phyloP scores from a whole-genome alignment of 805 yeast genomes.

The Candida orba region DNA sequence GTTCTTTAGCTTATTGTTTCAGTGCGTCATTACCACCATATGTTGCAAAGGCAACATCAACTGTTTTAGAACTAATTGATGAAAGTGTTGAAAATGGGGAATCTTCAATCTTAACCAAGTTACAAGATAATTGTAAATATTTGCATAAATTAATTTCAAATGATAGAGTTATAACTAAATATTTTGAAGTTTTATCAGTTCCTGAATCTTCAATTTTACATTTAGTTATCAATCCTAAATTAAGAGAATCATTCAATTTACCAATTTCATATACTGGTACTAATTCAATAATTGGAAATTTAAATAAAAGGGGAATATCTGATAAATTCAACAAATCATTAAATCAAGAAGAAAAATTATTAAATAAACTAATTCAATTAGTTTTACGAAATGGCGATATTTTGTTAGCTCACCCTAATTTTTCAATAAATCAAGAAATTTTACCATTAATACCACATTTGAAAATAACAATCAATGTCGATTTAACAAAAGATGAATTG shows the following conservation, averaged over 20 bases:
- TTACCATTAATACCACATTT: conserved; percentile 62
- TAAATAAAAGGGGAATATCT: conserved; percentile 26
- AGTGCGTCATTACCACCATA: conserved; percentile 94
- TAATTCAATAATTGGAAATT: conserved; percentile 19
- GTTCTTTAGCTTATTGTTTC: conserved; percentile 84
- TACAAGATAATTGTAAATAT: conserved; percentile 34
- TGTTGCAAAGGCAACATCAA: conserved; percentile 60
- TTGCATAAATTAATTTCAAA: conserved; percentile 36
- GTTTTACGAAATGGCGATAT: conserved; percentile 42
- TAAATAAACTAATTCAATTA: conserved; percentile 60
- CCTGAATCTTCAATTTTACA: conserved; percentile 63
- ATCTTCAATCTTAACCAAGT: conserved; percentile 26
- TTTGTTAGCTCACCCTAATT: conserved; percentile 57
- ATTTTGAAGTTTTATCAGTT: conserved; percentile 47
- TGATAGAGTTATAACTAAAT: conserved; percentile 29
- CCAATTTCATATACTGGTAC: conserved; percentile 32
- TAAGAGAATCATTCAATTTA: conserved; percentile 36
- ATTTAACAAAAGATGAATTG: conserved; percentile 39
- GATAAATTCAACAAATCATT: conserved; percentile 28
- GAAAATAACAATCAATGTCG: conserved; percentile 42
- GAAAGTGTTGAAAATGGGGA: conserved; percentile 28
- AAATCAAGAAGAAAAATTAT: conserved; percentile 46
- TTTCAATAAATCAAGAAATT: conserved; percentile 64
- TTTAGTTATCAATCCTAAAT: conserved; percentile 46
- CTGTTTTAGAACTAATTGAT: conserved; percentile 44